phyloP scores from a whole-genome alignment of 805 yeast species.

The Metschnikowia santaceciliae region DNA sequence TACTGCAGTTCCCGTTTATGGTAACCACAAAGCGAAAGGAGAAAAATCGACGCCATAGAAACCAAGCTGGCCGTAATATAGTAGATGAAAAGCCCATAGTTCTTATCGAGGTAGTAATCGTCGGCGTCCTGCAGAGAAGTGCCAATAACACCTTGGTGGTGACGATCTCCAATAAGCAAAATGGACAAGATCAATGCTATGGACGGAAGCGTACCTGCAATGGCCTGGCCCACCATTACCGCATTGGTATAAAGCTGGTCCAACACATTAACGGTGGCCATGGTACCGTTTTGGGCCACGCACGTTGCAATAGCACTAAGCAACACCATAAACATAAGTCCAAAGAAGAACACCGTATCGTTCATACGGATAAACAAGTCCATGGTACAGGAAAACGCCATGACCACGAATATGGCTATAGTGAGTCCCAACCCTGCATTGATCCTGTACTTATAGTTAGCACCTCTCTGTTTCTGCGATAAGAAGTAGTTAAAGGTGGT shows the following conservation, averaged over 20 bases:
- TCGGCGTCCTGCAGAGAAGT: constrained; percentile 13
- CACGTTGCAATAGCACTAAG: constrained; percentile 73
- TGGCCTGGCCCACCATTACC: constrained; percentile 90
- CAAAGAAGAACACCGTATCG: constrained; percentile 42
- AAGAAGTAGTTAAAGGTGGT: constrained; percentile 56
- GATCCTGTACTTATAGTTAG: constrained; percentile 55
- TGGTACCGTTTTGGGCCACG: constrained; percentile 81
- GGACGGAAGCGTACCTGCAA: constrained; percentile 91
- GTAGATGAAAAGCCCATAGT: constrained; percentile 42
- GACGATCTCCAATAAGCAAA: constrained; percentile 33
- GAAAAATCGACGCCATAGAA: constrained; percentile 37
- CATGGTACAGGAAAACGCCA: constrained; percentile 50
- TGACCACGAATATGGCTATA: constrained; percentile 49
- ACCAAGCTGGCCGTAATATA: constrained; percentile 51
- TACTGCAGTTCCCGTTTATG: constrained; percentile 23
- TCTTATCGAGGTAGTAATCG: constrained; percentile 27
- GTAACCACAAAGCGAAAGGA: constrained; percentile 34
- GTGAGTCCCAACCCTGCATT: constrained; percentile 58
- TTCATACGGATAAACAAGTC: constrained; percentile 31
- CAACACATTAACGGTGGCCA: constrained; percentile 78
- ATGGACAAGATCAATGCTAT: constrained; percentile 58
- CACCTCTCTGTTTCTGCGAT: constrained; percentile 62
- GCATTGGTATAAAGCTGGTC: constrained; percentile 82
- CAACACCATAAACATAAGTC: constrained; percentile 61
- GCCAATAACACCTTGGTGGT: constrained; percentile 12